Conservation (phyloP, 306 rosid genomes). For the barrel medic (Medicago truncatula) region MtrunA17r5.0-ANR NC_053049.1:29530501-29531000, state of each 20-base stretch:
- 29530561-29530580: not conserved
- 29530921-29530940: not conserved
- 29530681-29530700: no score
- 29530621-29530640: not conserved
- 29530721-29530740: no score
- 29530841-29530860: not conserved
- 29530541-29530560: not conserved
- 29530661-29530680: no score
- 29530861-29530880: not conserved
- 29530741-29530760: not conserved
- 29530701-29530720: no score
- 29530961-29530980: not conserved
- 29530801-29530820: not conserved
- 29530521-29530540: not conserved
- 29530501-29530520: not conserved
- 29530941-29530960: not conserved
- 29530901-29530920: not conserved
- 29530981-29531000: conserved; percentile 1
- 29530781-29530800: not conserved
- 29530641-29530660: not conserved
- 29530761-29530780: not conserved
- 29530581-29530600: not conserved
- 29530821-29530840: not conserved
- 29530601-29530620: not conserved
- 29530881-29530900: not conserved